Base-by-base conservation (phyloP, 768 basidiomycete genomes). In the Pulveroboletus sp. region DNA sequence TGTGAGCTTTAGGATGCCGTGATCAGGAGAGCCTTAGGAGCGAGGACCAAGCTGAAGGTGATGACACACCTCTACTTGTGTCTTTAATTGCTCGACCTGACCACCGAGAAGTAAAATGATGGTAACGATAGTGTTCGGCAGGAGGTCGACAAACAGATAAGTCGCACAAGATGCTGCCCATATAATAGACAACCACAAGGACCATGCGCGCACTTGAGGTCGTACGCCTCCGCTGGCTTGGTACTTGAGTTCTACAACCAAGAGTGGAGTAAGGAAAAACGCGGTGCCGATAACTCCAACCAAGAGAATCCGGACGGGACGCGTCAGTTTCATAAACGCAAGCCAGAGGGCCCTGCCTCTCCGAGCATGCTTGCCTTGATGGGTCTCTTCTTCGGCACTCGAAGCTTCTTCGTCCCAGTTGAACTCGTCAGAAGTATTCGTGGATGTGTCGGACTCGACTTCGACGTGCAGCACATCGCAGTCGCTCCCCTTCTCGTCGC, bases 181-280 rank as follows among this genome's bases (percentile, higher is more conserved):
- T 33, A 75, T 73, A 28, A 86, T 76, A 7, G 85, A 71, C 31
- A 86, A 59, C 86, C 86, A 89, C 36, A 88, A 67, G 6, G 83
- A 86, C 74, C 74, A 79, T 5, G 78, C 74, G 51, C 78, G 75
- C 12, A 86, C 82, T 54, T 88, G 82, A 24, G 71, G 63, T 44
- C 74, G 74, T 11, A 72, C 77, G 15, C 69, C 54, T 31, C 38
- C 39, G 50, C 65, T 80, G 35, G 67, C 67, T 47, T 69, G 71
- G 62, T 86, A 89, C 45, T 76, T 78, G 43, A 86, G 61, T 50
- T 85, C 70, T 52, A 87, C 79, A 49, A 90, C 80, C 53, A 89
- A 69, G 39, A 85, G 72, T 0, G 88, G 88, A 0, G 83, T 78
- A 53, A 89, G 79, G 47, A 86, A 71, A 56, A 90, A 72, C 30